A percentile compares a stretch with the other conserved stretches of the same genome.
These are phyloP conservation scores for Phialophora chinensis DNA, from an alignment of 2,329 filamentous ascomycete genomes.

Conservation along the genomic window DNA sequence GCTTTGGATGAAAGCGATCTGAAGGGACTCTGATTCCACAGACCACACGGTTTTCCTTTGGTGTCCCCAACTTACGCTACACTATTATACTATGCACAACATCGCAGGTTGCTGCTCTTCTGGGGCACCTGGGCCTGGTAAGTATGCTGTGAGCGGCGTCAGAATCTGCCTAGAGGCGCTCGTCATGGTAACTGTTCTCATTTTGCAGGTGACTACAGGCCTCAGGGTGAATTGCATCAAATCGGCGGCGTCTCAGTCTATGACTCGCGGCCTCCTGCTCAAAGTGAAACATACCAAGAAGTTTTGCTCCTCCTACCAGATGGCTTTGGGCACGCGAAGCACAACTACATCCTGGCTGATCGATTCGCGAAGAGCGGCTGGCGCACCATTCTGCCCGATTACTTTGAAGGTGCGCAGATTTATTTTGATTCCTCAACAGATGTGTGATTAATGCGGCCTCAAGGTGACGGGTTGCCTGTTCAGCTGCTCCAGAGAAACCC, in stretches of 20 bases:
- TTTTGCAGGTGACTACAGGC: neutral
- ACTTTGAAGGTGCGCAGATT: conserved; percentile 20
- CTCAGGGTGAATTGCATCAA: neutral
- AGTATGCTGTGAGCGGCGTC: neutral
- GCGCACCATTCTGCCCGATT: conserved; percentile 19
- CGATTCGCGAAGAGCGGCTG: conserved; percentile 14
- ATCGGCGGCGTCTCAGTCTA: neutral
- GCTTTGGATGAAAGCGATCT: neutral
- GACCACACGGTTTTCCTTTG: neutral
- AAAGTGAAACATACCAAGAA: neutral
- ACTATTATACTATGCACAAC: neutral
- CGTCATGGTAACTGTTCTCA: neutral
- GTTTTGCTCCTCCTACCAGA: conserved; percentile 16
- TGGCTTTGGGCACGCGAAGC: conserved; percentile 23
- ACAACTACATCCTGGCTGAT: conserved; percentile 23
- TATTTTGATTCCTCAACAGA: neutral
- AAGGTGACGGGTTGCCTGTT: conserved; percentile 18
- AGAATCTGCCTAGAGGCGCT: neutral
- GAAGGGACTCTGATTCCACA: neutral
- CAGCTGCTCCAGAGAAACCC: conserved; percentile 12
- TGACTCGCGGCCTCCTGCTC: neutral
- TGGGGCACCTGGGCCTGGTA: neutral
- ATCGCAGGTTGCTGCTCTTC: neutral
- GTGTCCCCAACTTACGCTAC: neutral
- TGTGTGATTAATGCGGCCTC: neutral